A percentile compares a stretch with the other conserved stretches of the same genome.
Evolutionary conservation across 2,329 filamentous ascomycete species (phyloP).

Genomic region (Colletotrichum cordylinicola): DNA sequence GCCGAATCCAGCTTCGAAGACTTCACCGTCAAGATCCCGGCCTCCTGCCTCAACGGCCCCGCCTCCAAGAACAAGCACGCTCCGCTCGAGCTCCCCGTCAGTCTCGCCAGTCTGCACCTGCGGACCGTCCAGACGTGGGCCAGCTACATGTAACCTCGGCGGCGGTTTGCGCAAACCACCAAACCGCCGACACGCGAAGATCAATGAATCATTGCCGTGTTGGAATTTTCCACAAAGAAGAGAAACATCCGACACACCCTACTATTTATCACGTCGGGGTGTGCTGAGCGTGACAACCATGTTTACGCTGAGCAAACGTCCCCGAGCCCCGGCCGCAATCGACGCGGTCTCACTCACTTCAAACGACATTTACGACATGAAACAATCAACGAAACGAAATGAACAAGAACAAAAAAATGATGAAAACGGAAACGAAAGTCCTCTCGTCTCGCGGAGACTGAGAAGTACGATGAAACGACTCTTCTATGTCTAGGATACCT

Average conservation of each 20-base stretch:
- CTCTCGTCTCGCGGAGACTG: background rate
- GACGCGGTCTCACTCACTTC: background rate
- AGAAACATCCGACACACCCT: constrained; percentile 12
- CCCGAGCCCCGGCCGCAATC: background rate
- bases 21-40: constrained; percentile 7
- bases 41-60: background rate
- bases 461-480: constrained; percentile 19
- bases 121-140: constrained; percentile 15
- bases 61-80: background rate
- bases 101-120: constrained; percentile 17
- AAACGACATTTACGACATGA: background rate
- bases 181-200: constrained; percentile 21
- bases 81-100: constrained; percentile 14
- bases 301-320: background rate
- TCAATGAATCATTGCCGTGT: background rate
- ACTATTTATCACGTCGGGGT: background rate
- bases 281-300: background rate
- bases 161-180: constrained; percentile 4
- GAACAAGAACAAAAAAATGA: background rate
- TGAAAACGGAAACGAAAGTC: background rate
- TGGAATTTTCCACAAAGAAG: background rate
- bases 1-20: constrained; percentile 7
- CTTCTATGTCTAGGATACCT: constrained; percentile 13
- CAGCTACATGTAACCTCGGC: constrained; percentile 14
- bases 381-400: background rate